Evolutionary conservation across 192 early-diverging fungal genomes (phyloP), one percentile per base, ranked within the genome.

Genomic region (Podila minutissima): DNA sequence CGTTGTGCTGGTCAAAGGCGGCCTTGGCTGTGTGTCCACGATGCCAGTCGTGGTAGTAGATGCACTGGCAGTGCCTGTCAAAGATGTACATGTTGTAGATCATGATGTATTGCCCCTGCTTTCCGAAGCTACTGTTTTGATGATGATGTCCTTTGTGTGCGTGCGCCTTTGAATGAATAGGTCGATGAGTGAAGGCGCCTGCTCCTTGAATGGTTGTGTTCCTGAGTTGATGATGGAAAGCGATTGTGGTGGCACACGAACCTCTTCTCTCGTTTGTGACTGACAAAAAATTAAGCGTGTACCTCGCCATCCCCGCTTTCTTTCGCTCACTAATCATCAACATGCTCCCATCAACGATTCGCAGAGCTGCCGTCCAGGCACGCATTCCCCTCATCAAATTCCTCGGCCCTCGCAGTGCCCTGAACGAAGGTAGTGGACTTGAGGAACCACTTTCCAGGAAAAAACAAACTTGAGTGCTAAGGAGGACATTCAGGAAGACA

Each of bases 21-120:
- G 59, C 38, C 62, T 82, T 84, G 67, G 61, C 73, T 13, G 72
- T 88, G 77, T 83, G 89, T 64, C 51, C 85, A 62, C 86, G 74
- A 62, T 91, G 87, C 95, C 94, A 97, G 68, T 92, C 89, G 33
- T 92, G 88, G 84, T 91, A 96, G 83, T 91, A 98, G 66, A 98
- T 91, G 85, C 94, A 95, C 35, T 92, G 88, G 75, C 97, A 98
- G 83, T 96, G 94, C 13, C 94, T 87, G 87, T 98, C 95, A 83
- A 98, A 98, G 66, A 98, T 95, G 82, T 96, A 95, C 32, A 98
- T 84, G 74, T 91, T 93, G 89, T 96, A 91, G 51, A 97, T 93
- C 79, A 91, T 88, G 49, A 51, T 79, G 71, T 15, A 49, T 49
- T 4, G 11, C 65, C 65, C 24, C 24, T 62, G 5, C 37, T 55